Percentiles rank a stretch among this genome's conserved stretches.
phyloP scores from a whole-genome alignment of 108 stramenopile species.

The Parmales sp. region DNA sequence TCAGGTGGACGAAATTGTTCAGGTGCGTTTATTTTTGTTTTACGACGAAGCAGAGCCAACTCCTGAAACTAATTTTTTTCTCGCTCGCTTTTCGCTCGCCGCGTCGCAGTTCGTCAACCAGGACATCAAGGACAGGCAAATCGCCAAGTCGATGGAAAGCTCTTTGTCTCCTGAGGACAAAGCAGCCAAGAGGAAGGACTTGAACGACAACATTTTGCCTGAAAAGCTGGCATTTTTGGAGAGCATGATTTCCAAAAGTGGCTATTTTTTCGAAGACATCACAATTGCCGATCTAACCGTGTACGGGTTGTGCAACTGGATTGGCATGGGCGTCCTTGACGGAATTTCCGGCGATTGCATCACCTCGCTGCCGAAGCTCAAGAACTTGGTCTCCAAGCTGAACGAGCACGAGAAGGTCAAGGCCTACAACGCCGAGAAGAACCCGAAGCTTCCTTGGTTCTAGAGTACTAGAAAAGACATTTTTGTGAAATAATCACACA shows the following conservation, averaged over 20 bases:
- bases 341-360: background rate
- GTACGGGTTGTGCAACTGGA: background rate
- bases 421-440: background rate
- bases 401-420: background rate
- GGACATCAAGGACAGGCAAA: background rate
- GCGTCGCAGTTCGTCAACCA: background rate
- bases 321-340: background rate
- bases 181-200: background rate
- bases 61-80: background rate
- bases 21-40: background rate
- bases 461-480: too few relatives aligned
- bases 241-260: background rate
- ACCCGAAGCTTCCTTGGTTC: background rate
- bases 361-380: background rate
- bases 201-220: background rate
- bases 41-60: background rate
- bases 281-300: background rate
- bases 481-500: too few relatives aligned
- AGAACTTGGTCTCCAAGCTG: background rate
- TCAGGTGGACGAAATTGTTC: background rate
- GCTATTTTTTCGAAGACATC: background rate
- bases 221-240: background rate
- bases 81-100: background rate
- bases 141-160: background rate
- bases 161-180: background rate